These are phyloP conservation scores for Alternaria panax DNA, from an alignment of 2,329 filamentous ascomycete genomes.

Conservation along the genomic window DNA sequence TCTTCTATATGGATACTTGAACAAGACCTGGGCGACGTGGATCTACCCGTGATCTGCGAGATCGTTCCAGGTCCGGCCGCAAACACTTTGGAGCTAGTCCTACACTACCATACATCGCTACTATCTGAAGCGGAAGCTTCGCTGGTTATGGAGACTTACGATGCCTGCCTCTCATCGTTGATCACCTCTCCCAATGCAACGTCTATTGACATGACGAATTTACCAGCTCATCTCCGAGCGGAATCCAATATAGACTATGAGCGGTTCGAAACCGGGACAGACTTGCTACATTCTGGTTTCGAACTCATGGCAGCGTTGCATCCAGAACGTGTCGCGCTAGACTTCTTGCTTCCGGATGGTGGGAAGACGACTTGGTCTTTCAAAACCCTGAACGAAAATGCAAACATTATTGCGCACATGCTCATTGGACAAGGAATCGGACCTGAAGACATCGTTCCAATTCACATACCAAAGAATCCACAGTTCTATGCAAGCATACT, in stretches of 20 bases:
- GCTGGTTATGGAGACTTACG: conserved; percentile 39
- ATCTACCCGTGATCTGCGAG: conserved; percentile 79
- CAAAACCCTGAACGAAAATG: conserved; percentile 35
- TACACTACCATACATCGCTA: conserved; percentile 63
- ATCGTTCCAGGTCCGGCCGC: conserved; percentile 63
- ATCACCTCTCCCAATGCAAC: conserved; percentile 28
- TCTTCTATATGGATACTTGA: conserved; percentile 59
- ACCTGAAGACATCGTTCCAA: conserved; percentile 45
- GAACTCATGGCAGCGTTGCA: conserved; percentile 42
- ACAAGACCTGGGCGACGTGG: conserved; percentile 69
- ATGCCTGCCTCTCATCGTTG: conserved; percentile 35
- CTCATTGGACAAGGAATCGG: conserved; percentile 32
- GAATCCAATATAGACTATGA: conserved; percentile 33
- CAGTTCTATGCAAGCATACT: conserved; percentile 49
- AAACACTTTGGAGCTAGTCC: conserved; percentile 64
- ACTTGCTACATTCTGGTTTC: conserved; percentile 50
- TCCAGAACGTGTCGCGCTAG: conserved; percentile 47
- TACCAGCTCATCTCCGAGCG: conserved; percentile 33
- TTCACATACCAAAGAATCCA: conserved; percentile 47
- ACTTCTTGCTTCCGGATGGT: conserved; percentile 48
- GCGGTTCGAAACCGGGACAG: conserved; percentile 8
- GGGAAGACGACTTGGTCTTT: conserved; percentile 45
- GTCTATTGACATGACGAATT: conserved; percentile 31
- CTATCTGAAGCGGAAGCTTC: conserved; percentile 38
- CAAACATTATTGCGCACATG: conserved; percentile 45